A percentile compares a stretch with the other conserved stretches of the same genome.
phyloP scores from a whole-genome alignment of 225 moss, liverwort and hornwort species.

The Marchantia paleacea region DNA sequence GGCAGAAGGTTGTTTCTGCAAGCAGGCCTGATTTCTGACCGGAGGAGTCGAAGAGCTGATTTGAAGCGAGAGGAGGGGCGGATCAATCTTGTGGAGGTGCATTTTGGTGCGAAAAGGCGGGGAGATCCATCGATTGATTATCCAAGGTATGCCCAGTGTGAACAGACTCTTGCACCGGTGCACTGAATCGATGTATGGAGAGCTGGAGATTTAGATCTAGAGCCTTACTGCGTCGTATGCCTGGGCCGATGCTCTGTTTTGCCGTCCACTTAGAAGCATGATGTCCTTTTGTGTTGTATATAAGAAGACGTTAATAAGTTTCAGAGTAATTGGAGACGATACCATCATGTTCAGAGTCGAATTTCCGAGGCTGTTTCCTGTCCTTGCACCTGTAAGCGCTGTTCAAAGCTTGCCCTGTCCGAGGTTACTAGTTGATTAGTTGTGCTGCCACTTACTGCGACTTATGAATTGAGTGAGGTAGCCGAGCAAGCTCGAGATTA shows the following conservation, averaged over 20 bases:
- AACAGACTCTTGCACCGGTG: not conserved
- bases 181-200: not conserved
- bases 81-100: not conserved
- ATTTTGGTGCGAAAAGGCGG: slow-evolving; percentile 15
- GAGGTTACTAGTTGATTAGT: not conserved
- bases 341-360: not conserved
- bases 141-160: not conserved
- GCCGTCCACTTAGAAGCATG: not conserved
- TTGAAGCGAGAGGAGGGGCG: not conserved
- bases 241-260: not conserved
- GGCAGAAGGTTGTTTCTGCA: not conserved
- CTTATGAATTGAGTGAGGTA: not conserved
- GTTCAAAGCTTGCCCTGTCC: not conserved
- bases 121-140: slow-evolving; percentile 17
- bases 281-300: not conserved
- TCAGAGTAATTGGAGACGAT: not conserved
- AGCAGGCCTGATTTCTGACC: not conserved
- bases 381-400: not conserved
- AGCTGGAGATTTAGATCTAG: not conserved
- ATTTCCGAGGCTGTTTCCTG: not conserved
- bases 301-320: not conserved
- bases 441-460: not conserved
- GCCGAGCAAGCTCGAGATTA: not conserved
- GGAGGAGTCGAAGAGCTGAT: slow-evolving; percentile 2
- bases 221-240: not conserved